phyloP scores from a whole-genome alignment of 306 rosid species.

The Myrica gale region DNA sequence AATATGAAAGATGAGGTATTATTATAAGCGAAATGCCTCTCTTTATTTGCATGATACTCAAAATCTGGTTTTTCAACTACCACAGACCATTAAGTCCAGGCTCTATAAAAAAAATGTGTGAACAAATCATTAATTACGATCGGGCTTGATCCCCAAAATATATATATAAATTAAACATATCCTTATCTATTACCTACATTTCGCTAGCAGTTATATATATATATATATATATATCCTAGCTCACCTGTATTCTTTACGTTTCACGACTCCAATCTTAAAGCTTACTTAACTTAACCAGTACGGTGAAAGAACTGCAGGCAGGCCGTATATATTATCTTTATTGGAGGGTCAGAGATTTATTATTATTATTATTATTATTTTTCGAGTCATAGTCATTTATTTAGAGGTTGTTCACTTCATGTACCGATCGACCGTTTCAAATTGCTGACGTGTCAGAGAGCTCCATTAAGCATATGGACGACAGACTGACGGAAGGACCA shows the following conservation, averaged over 20 bases:
- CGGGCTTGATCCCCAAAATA: too few species aligned
- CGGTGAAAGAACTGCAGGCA: neutral
- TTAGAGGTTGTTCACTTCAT: too few species aligned
- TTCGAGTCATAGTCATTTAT: too few species aligned
- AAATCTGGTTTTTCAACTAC: neutral
- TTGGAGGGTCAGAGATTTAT: conserved; percentile 1
- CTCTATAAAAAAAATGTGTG: neutral
- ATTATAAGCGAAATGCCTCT: neutral
- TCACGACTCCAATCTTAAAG: neutral
- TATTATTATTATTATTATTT: too few species aligned
- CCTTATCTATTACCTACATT: conserved; percentile 12
- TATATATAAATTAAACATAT: neutral
- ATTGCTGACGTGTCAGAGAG: too few species aligned
- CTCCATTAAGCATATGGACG: too few species aligned
- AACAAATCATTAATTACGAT: too few species aligned
- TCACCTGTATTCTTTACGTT: neutral
- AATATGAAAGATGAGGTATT: too few species aligned
- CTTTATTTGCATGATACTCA: conserved; percentile 10
- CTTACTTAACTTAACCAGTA: neutral
- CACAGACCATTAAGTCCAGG: conserved; percentile 5
- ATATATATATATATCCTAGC: conserved; percentile 2
- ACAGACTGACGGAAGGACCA: too few species aligned
- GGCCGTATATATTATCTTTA: neutral
- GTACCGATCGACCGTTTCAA: too few species aligned
- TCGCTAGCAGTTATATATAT: neutral